Base-by-base conservation (phyloP, 139 green algal genomes). In the Gonium pectorale region DNA sequence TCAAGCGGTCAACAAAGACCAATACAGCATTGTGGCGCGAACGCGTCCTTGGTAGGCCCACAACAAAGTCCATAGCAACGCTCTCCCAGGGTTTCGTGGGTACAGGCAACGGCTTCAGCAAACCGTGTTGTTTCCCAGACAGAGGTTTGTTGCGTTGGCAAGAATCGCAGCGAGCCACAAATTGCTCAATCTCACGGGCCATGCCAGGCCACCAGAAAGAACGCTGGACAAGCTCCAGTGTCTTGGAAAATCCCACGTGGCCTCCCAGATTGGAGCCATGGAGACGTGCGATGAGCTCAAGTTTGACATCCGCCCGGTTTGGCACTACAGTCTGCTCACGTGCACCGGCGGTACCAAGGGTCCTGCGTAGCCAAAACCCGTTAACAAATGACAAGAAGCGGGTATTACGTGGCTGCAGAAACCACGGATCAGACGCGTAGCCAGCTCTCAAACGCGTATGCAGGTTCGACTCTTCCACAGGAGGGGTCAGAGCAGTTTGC, bases 1-100 rank as follows among this genome's bases (percentile, higher is more conserved):
- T n/a, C n/a, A n/a, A n/a, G n/a, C n/a, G n/a, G n/a, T 87, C 91
- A 15, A 91, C 83, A 54, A 93, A 77, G 0, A 91, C 86, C 0
- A 92, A 19, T 19, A 93, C 81, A 9, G 79, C 68, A 63, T 92
- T 69, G 37, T 91, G 40, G 8, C 88, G 87, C 29, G 7, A 22
- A 3, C 26, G 2, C 9, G 78, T 92, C 2, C 11, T 33, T 19
- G 89, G 82, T 17, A 93, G 43, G 3, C 68, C 64, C 1, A 60
- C 79, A 19, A 91, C 87, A 24, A 93, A 81, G 74, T 93, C 85
- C 73, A 92, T 80, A 15, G 77, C 85, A 2, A 92, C 56, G 8
- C 43, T 38, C 38, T 86, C 38, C 87, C 91, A 94, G 6, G 37
- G 62, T 3, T 56, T 26, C 4, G 35, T 33, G 9, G 91, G 91